Evolutionary conservation across 345 rosid species (phyloP).

Genomic region (Gossypium mustelinum): DNA sequence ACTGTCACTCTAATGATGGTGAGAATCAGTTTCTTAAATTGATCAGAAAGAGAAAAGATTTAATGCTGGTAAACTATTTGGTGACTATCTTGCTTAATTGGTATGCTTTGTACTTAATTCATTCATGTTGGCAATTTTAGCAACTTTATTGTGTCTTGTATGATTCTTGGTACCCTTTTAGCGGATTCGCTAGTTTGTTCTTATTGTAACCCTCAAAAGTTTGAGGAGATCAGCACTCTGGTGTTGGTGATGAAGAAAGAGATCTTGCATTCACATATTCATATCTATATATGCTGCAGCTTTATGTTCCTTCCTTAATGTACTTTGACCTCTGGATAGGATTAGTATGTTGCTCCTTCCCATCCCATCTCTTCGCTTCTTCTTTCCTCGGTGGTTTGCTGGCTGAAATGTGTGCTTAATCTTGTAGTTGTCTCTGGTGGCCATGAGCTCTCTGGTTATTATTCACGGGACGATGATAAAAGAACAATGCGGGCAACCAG

Average conservation of each 20-base stretch:
- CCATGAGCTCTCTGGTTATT: constrained; percentile 40
- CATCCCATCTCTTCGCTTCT: not conserved
- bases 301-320: not conserved
- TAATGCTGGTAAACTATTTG: not conserved
- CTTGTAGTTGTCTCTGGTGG: constrained; percentile 37
- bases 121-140: not conserved
- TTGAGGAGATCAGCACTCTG: not conserved
- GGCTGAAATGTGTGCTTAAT: constrained; percentile 20
- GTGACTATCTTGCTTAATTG: not conserved
- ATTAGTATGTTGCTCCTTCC: not conserved
- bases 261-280: not conserved
- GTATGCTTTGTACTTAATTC: not conserved
- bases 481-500: constrained; percentile 36
- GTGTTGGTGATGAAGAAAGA: not conserved
- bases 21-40: not conserved
- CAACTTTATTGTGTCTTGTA: not conserved
- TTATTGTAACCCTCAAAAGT: not conserved
- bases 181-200: constrained; percentile 1
- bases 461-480: constrained; percentile 51
- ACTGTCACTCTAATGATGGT: not conserved
- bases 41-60: not conserved
- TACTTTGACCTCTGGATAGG: not conserved
- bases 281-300: not conserved
- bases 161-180: not conserved
- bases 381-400: constrained; percentile 4